Conservation (phyloP, 2,329 filamentous ascomycete species). For the Epichloe scottii region DNA sequence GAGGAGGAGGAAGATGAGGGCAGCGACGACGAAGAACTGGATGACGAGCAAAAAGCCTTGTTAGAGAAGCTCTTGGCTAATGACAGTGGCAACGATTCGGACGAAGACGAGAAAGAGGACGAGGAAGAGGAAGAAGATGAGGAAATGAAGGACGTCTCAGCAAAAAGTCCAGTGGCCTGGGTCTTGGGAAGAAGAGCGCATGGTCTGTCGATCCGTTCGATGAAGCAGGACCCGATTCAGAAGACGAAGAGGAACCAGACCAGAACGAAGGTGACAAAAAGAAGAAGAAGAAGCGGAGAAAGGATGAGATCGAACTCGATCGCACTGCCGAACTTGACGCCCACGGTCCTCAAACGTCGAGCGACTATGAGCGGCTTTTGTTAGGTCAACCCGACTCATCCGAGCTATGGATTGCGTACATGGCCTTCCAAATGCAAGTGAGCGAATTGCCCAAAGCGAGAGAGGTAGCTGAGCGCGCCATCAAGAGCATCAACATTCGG, state of each 20-base stretch:
- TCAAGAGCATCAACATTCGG: conserved; percentile 80
- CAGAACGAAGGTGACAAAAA: conserved; percentile 14
- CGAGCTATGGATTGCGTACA: conserved; percentile 87
- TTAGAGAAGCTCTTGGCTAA: conserved; percentile 31
- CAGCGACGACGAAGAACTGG: conserved; percentile 32
- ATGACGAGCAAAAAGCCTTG: conserved; percentile 18
- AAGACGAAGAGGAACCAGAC: conserved; percentile 18
- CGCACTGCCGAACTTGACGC: conserved; percentile 84
- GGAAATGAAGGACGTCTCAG: conserved; percentile 28
- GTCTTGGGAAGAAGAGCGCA: conserved; percentile 65
- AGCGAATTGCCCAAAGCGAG: conserved; percentile 81
- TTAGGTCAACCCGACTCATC: conserved; percentile 91
- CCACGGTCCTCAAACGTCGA: conserved; percentile 76
- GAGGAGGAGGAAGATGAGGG: conserved; percentile 23
- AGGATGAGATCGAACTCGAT: conserved; percentile 70
- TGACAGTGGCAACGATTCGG: conserved; percentile 31
- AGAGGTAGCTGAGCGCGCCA: conserved; percentile 78
- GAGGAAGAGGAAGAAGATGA: conserved; percentile 31
- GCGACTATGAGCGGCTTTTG: conserved; percentile 87
- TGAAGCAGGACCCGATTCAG: conserved; percentile 41
- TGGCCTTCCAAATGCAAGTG: conserved; percentile 94
- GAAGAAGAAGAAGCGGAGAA: conserved; percentile 57
- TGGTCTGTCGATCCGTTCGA: conserved; percentile 67
- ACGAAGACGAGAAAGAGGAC: conserved; percentile 23
- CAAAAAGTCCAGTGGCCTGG: conserved; percentile 21